These are phyloP conservation scores for Manihot esculenta DNA, from an alignment of 441 rosid genomes.

Conservation along the genomic window DNA sequence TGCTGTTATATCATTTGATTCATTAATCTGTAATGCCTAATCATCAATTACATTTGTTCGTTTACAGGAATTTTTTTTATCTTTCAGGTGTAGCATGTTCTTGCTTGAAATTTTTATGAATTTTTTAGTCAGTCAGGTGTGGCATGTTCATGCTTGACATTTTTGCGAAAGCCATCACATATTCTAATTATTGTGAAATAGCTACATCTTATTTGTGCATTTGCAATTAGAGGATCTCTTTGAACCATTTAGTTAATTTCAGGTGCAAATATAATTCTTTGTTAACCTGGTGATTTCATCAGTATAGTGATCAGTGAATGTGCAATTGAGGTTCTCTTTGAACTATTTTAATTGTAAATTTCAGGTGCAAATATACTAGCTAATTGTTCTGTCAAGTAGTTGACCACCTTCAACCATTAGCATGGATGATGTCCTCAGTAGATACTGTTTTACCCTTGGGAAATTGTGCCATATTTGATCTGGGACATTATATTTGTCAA, in stretches of 20 bases:
- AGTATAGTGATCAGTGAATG: background rate
- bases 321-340: background rate
- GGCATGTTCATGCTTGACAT: background rate
- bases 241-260: background rate
- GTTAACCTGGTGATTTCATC: no score
- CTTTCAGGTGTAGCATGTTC: background rate
- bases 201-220: background rate
- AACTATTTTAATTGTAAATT: background rate
- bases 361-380: slow-evolving; percentile 1
- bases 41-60: slow-evolving; percentile 3
- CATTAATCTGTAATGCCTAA: slow-evolving; percentile 1
- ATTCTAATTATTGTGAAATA: background rate
- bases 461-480: background rate
- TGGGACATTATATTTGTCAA: background rate
- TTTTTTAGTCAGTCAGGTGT: background rate
- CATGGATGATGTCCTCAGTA: background rate
- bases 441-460: no score
- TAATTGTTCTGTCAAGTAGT: background rate
- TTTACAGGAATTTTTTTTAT: background rate
- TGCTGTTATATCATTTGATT: slow-evolving; percentile 2
- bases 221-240: background rate
- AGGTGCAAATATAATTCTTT: background rate
- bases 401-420: background rate
- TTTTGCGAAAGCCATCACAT: background rate
- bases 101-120: background rate